Conservation (phyloP, 2,329 filamentous ascomycete species). For the Ophiostoma sp. region DNA sequence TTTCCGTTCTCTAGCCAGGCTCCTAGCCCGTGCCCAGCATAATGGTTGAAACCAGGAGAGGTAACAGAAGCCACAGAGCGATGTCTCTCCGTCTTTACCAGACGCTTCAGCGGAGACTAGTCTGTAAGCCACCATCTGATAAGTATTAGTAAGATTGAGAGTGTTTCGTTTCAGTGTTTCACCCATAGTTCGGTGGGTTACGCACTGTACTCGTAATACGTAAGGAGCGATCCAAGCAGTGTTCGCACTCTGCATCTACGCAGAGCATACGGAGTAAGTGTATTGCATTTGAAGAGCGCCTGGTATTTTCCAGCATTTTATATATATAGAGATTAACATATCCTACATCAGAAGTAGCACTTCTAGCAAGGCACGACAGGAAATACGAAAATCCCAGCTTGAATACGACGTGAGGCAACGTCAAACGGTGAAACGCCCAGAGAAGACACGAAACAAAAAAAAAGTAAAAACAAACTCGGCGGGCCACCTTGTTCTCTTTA, state of each 20-base stretch:
- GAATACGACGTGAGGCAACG: not conserved
- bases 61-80: no score
- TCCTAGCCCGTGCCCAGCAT: no score
- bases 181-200: not conserved
- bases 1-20: no score
- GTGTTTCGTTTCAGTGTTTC: conserved; percentile 4
- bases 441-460: not conserved
- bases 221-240: not conserved
- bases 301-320: no score
- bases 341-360: no score
- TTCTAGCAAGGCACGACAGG: no score
- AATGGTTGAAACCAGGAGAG: no score
- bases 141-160: not conserved
- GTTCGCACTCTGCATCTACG: not conserved
- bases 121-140: not conserved
- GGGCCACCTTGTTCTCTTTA: conserved; percentile 1
- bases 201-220: conserved; percentile 7
- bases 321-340: no score
- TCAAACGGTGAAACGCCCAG: not conserved
- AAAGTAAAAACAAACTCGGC: conserved; percentile 1
- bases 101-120: no score
- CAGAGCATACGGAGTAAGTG: no score
- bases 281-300: no score
- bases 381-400: not conserved
- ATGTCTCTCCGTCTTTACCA: no score